Conservation (phyloP, 2,329 filamentous ascomycete species). For the Pestalotiopsis sp. region DNA sequence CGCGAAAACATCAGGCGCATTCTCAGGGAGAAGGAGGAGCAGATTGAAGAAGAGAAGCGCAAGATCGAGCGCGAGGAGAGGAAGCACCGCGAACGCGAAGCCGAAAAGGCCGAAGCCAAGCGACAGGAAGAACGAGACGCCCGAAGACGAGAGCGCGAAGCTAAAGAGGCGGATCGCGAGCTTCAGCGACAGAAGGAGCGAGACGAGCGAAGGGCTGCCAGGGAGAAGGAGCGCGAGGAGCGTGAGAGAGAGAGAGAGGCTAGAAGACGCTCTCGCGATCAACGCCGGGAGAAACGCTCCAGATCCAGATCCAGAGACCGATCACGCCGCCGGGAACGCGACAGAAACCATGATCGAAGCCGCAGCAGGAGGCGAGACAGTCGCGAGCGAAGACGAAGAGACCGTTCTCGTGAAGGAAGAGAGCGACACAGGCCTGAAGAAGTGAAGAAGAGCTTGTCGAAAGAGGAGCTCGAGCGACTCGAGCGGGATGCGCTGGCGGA, state of each 20-base stretch:
- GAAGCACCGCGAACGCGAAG: constrained; percentile 47
- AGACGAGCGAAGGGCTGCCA: constrained; percentile 49
- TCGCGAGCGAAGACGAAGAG: constrained; percentile 31
- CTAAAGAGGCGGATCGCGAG: constrained; percentile 34
- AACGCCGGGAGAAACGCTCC: constrained; percentile 34
- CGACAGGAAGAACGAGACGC: constrained; percentile 52
- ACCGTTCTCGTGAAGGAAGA: constrained; percentile 36
- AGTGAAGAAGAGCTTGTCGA: constrained; percentile 54
- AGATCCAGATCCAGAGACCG: constrained; percentile 34
- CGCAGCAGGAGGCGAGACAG: constrained; percentile 33
- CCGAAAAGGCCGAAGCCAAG: constrained; percentile 49
- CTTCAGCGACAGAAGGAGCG: constrained; percentile 52
- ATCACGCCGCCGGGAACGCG: constrained; percentile 29
- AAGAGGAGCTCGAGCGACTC: constrained; percentile 57
- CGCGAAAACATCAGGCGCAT: constrained; percentile 64
- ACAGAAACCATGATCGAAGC: constrained; percentile 24
- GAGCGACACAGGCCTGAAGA: constrained; percentile 40
- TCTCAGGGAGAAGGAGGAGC: constrained; percentile 57
- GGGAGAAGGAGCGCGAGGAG: constrained; percentile 36
- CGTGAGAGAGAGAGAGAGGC: constrained; percentile 36
- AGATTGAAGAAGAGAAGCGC: constrained; percentile 62
- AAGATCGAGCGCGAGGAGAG: constrained; percentile 59
- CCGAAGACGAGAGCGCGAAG: constrained; percentile 42
- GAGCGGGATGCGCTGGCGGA: constrained; percentile 60
- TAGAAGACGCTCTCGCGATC: constrained; percentile 30